Evolutionary conservation across 805 yeast genomes (phyloP).

Genomic region (Ascoidea tarda): DNA sequence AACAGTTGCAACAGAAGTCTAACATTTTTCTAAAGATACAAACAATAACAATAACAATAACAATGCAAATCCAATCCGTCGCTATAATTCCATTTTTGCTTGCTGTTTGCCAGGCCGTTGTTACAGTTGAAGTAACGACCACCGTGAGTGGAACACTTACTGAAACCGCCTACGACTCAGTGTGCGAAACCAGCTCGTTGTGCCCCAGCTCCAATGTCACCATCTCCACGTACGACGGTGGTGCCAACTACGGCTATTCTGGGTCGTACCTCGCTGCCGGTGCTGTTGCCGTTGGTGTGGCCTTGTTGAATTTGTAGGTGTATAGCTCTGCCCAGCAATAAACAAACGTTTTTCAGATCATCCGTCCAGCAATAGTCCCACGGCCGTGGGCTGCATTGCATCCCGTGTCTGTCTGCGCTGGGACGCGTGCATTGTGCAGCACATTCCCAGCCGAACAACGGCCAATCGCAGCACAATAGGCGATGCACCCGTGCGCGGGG

Average conservation of each 20-base stretch:
- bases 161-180: no score
- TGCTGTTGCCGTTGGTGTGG: conserved; percentile 13
- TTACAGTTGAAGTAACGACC: conserved; percentile 9
- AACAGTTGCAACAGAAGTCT: not conserved
- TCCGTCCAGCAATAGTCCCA: no score
- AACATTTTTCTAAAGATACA: not conserved
- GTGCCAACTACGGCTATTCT: conserved; percentile 10
- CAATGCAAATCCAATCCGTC: conserved; percentile 6
- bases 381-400: no score
- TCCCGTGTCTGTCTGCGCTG: no score
- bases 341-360: no score
- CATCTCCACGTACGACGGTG: conserved; percentile 6
- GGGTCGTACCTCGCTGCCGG: conserved; percentile 7
- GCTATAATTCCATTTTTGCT: conserved; percentile 14
- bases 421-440: no score
- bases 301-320: conserved; percentile 17
- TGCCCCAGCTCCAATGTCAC: conserved; percentile 6
- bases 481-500: no score
- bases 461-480: no score
- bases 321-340: not conserved
- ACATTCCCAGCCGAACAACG: no score
- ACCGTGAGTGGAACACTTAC: not conserved
- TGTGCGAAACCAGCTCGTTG: no score
- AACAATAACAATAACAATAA: conserved; percentile 1
- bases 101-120: conserved; percentile 14